Percentiles rank a stretch among this genome's conserved stretches.
Conservation (phyloP, 192 early-diverging fungal genomes). For the Coemansia umbellata region DNA sequence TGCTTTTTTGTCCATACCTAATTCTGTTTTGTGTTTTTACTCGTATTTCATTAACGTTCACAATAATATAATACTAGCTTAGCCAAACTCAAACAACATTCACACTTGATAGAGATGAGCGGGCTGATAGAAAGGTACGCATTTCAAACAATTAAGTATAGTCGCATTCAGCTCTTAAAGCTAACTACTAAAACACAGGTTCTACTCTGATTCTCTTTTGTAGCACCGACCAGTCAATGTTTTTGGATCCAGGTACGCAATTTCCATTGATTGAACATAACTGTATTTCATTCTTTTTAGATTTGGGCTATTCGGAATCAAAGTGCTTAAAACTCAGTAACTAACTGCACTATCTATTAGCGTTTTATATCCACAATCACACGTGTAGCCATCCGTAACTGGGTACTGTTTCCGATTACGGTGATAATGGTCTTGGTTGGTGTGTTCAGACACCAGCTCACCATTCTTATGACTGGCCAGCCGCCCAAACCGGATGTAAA, state of each 20-base stretch:
- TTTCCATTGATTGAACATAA: too few relatives aligned
- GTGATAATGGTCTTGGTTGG: conserved; percentile 96
- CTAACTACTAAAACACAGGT: too few relatives aligned
- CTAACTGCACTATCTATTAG: not conserved
- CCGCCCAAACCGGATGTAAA: conserved; percentile 78
- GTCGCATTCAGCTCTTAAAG: too few relatives aligned
- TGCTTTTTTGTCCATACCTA: too few relatives aligned
- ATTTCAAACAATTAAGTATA: too few relatives aligned
- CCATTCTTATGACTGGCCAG: conserved; percentile 77
- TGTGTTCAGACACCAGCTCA: conserved; percentile 88
- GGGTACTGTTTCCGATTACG: conserved; percentile 97
- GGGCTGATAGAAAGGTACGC: conserved; percentile 32
- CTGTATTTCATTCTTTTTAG: too few relatives aligned
- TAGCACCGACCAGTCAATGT: conserved; percentile 57
- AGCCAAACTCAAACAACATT: too few relatives aligned
- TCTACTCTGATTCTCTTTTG: too few relatives aligned
- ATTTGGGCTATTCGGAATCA: too few relatives aligned
- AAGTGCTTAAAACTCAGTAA: not conserved
- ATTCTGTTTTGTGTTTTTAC: too few relatives aligned
- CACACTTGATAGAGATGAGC: conserved; percentile 28
- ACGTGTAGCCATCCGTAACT: conserved; percentile 83
- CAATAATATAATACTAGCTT: too few relatives aligned
- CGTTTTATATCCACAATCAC: conserved; percentile 7
- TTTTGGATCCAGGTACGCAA: conserved; percentile 70
- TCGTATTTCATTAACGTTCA: too few relatives aligned